Conservation (phyloP, 2,329 filamentous ascomycete genomes). For the Colletotrichum phormii region DNA sequence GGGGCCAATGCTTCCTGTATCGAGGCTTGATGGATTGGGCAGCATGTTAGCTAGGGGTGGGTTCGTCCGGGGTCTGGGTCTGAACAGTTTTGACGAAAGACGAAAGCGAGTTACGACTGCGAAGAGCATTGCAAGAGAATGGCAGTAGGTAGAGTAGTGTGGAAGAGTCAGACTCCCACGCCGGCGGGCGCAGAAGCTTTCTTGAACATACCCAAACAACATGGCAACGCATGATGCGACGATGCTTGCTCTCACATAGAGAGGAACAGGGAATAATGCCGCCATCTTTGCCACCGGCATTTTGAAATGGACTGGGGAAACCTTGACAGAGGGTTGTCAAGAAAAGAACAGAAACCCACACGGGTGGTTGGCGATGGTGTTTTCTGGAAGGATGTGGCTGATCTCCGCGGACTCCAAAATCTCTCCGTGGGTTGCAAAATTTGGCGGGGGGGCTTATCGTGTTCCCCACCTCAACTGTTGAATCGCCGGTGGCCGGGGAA, state of each 20-base stretch:
- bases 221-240: slow-evolving; percentile 46
- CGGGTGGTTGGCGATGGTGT: neutral
- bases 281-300: neutral
- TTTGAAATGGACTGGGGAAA: neutral
- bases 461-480: too few relatives aligned
- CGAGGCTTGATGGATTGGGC: slow-evolving; percentile 39
- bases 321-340: neutral
- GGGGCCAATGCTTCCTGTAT: slow-evolving; percentile 67
- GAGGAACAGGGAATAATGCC: slow-evolving; percentile 34
- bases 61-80: too few relatives aligned
- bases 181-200: neutral
- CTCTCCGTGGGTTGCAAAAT: too few relatives aligned
- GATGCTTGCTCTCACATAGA: slow-evolving; percentile 45
- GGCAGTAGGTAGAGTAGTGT: too few relatives aligned
- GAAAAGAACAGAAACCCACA: neutral
- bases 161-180: neutral
- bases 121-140: too few relatives aligned
- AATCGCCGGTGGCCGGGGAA: too few relatives aligned
- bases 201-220: slow-evolving; percentile 44
- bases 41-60: neutral
- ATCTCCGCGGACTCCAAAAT: neutral
- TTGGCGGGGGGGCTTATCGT: too few relatives aligned
- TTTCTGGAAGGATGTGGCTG: neutral
- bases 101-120: neutral
- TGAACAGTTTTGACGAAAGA: neutral